These are phyloP conservation scores for Dactylis glomerata DNA, from an alignment of 176 grass and related monocot species.

Conservation along the genomic window DNA sequence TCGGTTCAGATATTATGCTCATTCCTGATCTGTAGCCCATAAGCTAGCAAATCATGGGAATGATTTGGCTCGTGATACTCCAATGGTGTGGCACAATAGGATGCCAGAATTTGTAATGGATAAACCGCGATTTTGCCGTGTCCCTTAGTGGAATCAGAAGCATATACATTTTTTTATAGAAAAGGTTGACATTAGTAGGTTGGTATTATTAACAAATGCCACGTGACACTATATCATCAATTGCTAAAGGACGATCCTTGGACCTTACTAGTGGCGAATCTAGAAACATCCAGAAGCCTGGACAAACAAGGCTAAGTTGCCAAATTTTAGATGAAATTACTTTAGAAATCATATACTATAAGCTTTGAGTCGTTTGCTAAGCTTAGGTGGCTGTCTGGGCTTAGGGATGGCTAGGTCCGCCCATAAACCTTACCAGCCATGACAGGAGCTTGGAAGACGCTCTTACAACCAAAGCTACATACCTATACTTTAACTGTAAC, in stretches of 20 bases:
- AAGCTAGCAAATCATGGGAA: not conserved
- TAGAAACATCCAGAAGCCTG: too few relatives aligned
- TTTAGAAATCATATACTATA: too few relatives aligned
- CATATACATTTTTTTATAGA: not conserved
- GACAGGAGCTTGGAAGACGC: not conserved
- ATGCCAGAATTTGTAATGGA: not conserved
- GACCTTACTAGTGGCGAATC: too few relatives aligned
- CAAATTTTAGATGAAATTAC: too few relatives aligned
- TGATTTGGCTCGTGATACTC: too few relatives aligned
- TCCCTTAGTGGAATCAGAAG: not conserved
- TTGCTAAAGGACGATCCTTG: not conserved
- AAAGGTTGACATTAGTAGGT: not conserved
- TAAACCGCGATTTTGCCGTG: not conserved
- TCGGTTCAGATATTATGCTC: not conserved
- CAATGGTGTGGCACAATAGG: not conserved
- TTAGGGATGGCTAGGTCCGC: too few relatives aligned
- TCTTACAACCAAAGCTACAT: not conserved
- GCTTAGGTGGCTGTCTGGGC: too few relatives aligned
- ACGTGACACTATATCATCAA: not conserved
- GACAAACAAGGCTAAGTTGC: too few relatives aligned
- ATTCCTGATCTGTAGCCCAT: not conserved
- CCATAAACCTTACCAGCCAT: too few relatives aligned
- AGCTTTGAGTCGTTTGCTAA: too few relatives aligned
- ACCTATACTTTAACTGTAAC: too few relatives aligned
- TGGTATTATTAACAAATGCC: not conserved